Base-by-base conservation (phyloP, 106 monocot genomes). In the Vanilla planifolia region DNA sequence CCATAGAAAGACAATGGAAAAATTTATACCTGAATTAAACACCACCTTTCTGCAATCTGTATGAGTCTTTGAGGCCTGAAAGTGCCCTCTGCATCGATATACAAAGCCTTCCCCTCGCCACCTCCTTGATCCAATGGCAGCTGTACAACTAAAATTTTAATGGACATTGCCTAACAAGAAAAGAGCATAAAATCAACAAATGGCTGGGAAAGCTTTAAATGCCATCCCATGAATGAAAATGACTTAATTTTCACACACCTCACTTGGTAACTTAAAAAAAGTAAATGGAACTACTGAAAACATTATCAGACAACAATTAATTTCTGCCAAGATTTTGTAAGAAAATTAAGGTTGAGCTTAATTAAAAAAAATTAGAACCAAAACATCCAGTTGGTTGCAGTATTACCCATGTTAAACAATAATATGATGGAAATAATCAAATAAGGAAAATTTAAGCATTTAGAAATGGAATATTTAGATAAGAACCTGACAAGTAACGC, bases 71-170 rank as follows among this genome's bases (percentile, higher is more conserved):
- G 88, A 11, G 91, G 98, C 62, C 98, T 79, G 63, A 98, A 98
- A 33, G 88, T 98, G 26, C 88, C 98, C 68, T 98, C 98, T 23
- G 98, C 98, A 71, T 98, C 98, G 66, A 92, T 92, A 59, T 98
- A 98, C 67, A 98, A 35, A 57, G 98, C 91, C 62, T 98, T 98
- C 33, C 98, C 98, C 69, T 91, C 91, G 67, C 91, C 92, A 44
- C 91, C 98, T 57, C 98, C 91, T 98, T 98, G 91, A 69, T 98
- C 98, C 33, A 98, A 67, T 60, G 87, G 91, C 20, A 92, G 98
- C 98, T 98, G 61, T 53, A 40, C 40, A 7, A 5, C 11, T 1
- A 40, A 40, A 40, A 40, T 40, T 40, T 40, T 7, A 14, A 40
- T 9, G 40, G 11, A 40, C 14, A 14, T 9, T 40, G 40, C 2